These are phyloP conservation scores for Chalciporus sphaerocephalus DNA, from an alignment of 768 basidiomycete genomes.

Conservation along the genomic window DNA sequence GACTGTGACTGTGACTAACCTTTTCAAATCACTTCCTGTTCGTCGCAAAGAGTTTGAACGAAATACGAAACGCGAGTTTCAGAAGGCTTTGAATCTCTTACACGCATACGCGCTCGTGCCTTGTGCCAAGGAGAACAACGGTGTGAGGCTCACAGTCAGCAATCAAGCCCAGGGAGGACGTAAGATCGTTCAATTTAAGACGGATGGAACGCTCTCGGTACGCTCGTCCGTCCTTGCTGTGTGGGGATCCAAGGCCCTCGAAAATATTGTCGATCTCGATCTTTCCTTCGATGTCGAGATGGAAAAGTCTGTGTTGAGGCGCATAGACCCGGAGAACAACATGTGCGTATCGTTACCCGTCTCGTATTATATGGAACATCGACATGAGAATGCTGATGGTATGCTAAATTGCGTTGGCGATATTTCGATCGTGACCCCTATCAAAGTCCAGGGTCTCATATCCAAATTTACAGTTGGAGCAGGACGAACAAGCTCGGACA, in stretches of 20 bases:
- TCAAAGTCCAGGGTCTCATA: slow-evolving; percentile 71
- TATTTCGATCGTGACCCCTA: slow-evolving; percentile 31
- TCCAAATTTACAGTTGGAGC: slow-evolving; percentile 76
- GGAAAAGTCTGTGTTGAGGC: slow-evolving; percentile 41
- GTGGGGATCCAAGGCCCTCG: slow-evolving; percentile 81
- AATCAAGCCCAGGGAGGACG: slow-evolving; percentile 65
- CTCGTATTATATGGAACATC: neutral
- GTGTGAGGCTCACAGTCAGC: slow-evolving; percentile 68
- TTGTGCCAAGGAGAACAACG: slow-evolving; percentile 51
- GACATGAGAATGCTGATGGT: neutral
- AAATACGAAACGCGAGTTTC: slow-evolving; percentile 85
- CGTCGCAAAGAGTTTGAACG: slow-evolving; percentile 87
- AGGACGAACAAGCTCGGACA: slow-evolving; percentile 74
- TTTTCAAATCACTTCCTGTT: slow-evolving; percentile 84
- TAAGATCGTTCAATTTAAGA: slow-evolving; percentile 67
- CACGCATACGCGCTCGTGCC: slow-evolving; percentile 89
- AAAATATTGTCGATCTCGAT: slow-evolving; percentile 70
- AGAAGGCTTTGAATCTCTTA: slow-evolving; percentile 75
- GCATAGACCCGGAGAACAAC: slow-evolving; percentile 18
- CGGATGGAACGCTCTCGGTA: slow-evolving; percentile 60
- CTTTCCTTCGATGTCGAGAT: slow-evolving; percentile 64
- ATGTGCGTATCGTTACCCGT: slow-evolving; percentile 14
- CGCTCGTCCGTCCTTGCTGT: slow-evolving; percentile 65
- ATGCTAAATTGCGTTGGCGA: slow-evolving; percentile 1
- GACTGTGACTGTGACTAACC: slow-evolving; percentile 62